phyloP scores from a whole-genome alignment of 1,284 basidiomycete species.

The Vanrija humicola region DNA sequence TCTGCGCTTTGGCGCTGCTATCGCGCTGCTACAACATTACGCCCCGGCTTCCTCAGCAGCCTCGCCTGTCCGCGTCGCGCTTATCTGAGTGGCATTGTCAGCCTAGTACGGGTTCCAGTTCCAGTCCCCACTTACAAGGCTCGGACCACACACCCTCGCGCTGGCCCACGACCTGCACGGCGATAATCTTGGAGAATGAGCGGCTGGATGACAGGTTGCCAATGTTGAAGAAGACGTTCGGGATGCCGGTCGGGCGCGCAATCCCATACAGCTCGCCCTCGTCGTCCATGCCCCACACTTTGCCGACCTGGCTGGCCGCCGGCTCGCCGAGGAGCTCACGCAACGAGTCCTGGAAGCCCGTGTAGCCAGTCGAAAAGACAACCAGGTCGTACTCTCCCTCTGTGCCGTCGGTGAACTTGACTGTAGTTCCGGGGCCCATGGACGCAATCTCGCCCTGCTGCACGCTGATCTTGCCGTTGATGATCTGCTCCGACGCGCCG shows the following conservation, averaged over 20 bases:
- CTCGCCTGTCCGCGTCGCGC: too few species aligned
- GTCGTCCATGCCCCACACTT: conserved; percentile 58
- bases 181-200: conserved; percentile 59
- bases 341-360: conserved; percentile 48
- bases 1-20: too few species aligned
- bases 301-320: conserved; percentile 52
- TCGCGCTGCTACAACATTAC: too few species aligned
- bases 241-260: conserved; percentile 55
- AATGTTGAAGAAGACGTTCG: conserved; percentile 30
- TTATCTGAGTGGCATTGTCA: not conserved
- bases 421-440: conserved; percentile 51
- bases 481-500: conserved; percentile 62
- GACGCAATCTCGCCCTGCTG: conserved; percentile 60
- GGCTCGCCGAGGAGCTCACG: conserved; percentile 54
- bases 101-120: too few species aligned
- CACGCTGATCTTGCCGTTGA: conserved; percentile 68
- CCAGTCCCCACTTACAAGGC: not conserved
- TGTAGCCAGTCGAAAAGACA: conserved; percentile 63
- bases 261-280: conserved; percentile 59
- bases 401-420: conserved; percentile 64
- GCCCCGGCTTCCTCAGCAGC: too few species aligned
- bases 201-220: conserved; percentile 58
- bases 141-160: conserved; percentile 56
- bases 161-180: conserved; percentile 61
- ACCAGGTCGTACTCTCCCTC: conserved; percentile 64